Percentiles rank a stretch among this genome's conserved stretches.
phyloP scores from a whole-genome alignment of 805 yeast genomes.

The Naumovozyma dairenensis region DNA sequence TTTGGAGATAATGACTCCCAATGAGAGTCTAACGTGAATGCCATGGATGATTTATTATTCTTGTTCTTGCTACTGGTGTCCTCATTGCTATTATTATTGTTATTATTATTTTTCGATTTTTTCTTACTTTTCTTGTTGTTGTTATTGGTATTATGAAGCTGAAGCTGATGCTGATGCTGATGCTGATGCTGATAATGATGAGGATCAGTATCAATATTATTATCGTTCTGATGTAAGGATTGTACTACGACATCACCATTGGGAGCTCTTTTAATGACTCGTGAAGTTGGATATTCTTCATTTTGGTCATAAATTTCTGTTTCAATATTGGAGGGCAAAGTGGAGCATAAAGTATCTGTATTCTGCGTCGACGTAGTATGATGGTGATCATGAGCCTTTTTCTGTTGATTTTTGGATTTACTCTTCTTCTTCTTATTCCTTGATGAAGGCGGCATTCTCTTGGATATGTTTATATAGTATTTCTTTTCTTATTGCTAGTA shows the following conservation, averaged over 20 bases:
- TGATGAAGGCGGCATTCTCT: constrained; percentile 21
- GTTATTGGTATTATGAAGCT: constrained; percentile 1
- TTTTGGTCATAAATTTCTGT: constrained; percentile 46
- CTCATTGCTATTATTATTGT: background rate
- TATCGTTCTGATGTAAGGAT: constrained; percentile 20
- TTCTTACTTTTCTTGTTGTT: constrained; percentile 4
- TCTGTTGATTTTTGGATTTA: constrained; percentile 14
- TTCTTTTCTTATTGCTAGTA: no score
- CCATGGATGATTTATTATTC: constrained; percentile 10
- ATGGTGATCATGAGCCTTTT: no score
- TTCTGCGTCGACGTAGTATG: background rate
- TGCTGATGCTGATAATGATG: no score
- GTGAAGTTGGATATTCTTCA: constrained; percentile 60
- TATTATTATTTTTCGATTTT: background rate
- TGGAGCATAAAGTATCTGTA: constrained; percentile 2
- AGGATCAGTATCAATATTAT: background rate
- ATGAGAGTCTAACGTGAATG: constrained; percentile 27
- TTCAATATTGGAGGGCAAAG: constrained; percentile 16
- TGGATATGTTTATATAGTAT: no score
- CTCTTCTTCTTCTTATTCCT: constrained; percentile 24
- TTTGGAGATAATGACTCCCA: constrained; percentile 61
- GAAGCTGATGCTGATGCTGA: constrained; percentile 7
- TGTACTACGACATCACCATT: constrained; percentile 75
- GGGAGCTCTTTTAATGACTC: constrained; percentile 59
- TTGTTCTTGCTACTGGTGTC: constrained; percentile 4